A percentile compares a stretch with the other conserved stretches of the same genome.
Conservation (phyloP, 2,329 filamentous ascomycete species). For the Neofusicoccum kwambonambiense region DNA sequence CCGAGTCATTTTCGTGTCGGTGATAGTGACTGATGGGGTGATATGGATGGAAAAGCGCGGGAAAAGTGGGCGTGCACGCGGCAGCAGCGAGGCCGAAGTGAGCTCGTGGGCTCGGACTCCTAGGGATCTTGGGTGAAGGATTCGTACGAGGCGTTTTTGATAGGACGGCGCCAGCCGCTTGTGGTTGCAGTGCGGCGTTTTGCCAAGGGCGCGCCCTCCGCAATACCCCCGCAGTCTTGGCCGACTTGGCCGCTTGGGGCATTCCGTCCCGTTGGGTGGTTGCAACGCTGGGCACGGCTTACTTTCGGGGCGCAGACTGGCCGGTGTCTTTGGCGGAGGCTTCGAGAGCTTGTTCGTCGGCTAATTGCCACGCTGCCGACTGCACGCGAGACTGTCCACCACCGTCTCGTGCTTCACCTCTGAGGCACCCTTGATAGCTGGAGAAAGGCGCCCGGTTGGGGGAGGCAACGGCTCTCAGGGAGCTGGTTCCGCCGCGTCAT, state of each 20-base stretch:
- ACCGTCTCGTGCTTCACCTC: too few relatives aligned
- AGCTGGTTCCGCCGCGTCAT: neutral
- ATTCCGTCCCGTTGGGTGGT: conserved; percentile 6
- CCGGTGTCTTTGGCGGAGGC: conserved; percentile 2
- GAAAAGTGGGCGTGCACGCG: neutral
- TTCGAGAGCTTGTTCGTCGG: conserved; percentile 12
- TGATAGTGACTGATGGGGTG: neutral
- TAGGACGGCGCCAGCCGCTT: conserved; percentile 11
- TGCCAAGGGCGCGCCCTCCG: neutral
- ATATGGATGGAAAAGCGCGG: neutral
- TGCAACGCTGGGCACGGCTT: conserved; percentile 13
- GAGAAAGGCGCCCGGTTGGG: too few relatives aligned
- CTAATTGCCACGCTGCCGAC: neutral
- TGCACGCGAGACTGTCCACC: neutral
- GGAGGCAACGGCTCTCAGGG: too few relatives aligned
- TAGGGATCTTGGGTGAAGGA: neutral
- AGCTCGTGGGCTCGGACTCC: neutral
- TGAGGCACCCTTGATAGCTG: neutral
- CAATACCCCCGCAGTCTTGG: conserved; percentile 10
- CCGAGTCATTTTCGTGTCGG: conserved; percentile 5
- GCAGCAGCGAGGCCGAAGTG: neutral
- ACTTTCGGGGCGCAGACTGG: conserved; percentile 14
- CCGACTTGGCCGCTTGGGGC: conserved; percentile 2
- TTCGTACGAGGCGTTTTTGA: neutral
- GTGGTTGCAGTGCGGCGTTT: conserved; percentile 11